Conservation (phyloP, 2,329 filamentous ascomycete species). For the Beauveria brongniartii region DNA sequence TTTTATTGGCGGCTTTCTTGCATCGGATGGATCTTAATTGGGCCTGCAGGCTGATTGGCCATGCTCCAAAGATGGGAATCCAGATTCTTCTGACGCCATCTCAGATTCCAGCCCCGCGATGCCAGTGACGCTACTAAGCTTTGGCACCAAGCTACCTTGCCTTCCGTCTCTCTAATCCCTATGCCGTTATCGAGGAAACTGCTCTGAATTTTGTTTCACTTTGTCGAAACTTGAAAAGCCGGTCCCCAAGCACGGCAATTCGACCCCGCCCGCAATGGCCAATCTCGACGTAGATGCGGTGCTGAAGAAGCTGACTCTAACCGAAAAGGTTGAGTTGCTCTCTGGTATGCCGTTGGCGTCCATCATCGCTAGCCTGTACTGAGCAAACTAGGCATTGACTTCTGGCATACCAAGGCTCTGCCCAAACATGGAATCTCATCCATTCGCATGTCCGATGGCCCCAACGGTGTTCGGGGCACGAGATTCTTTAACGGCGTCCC, state of each 20-base stretch:
- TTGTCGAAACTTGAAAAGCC: not conserved
- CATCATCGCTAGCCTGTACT: not conserved
- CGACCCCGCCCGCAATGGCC: constrained; percentile 29
- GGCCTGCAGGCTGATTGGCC: not conserved
- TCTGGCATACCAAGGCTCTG: constrained; percentile 60
- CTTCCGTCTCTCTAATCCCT: not conserved
- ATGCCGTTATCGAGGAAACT: not conserved
- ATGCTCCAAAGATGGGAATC: not conserved
- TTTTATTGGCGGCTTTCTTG: not conserved
- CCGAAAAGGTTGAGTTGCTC: constrained; percentile 46
- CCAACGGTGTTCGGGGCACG: constrained; percentile 60
- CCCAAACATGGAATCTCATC: constrained; percentile 54
- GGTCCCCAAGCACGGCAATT: not conserved
- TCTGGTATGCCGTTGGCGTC: constrained; percentile 29
- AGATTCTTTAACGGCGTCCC: constrained; percentile 58
- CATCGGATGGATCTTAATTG: not conserved
- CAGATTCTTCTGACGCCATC: not conserved
- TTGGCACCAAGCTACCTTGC: not conserved
- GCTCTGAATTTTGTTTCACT: not conserved
- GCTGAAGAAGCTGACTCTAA: constrained; percentile 43
- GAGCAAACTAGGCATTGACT: constrained; percentile 45
- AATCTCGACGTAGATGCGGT: constrained; percentile 46
- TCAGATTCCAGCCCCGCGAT: not conserved
- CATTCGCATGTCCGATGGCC: constrained; percentile 58
- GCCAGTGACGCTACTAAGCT: constrained; percentile 5